Percentiles rank a stretch among this genome's conserved stretches.
Evolutionary conservation across 805 yeast genomes (phyloP).

Genomic region (Tetrapisispora iriomotensis): DNA sequence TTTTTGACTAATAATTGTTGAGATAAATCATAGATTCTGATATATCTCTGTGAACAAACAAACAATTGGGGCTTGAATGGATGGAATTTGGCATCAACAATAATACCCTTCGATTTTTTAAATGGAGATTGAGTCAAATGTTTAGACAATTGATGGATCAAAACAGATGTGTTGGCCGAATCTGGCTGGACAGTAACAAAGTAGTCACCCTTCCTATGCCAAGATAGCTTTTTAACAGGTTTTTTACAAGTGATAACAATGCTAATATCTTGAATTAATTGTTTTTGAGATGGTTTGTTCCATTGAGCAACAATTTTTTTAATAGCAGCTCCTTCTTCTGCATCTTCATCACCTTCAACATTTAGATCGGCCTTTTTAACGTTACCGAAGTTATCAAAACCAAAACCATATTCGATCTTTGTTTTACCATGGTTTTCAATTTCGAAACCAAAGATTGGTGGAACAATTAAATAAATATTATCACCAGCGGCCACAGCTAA

Average conservation of each 20-base stretch:
- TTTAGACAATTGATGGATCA: slow-evolving; percentile 89
- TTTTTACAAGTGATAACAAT: slow-evolving; percentile 58
- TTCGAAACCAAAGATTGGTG: slow-evolving; percentile 85
- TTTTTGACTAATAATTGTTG: slow-evolving; percentile 78
- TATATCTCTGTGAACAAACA: slow-evolving; percentile 88
- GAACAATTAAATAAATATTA: slow-evolving; percentile 65
- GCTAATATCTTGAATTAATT: slow-evolving; percentile 58
- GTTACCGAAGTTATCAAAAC: slow-evolving; percentile 59
- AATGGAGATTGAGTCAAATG: slow-evolving; percentile 95
- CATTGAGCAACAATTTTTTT: slow-evolving; percentile 63
- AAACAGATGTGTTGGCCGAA: slow-evolving; percentile 75
- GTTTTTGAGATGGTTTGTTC: slow-evolving; percentile 63
- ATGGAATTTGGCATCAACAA: slow-evolving; percentile 94
- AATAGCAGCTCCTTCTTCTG: slow-evolving; percentile 20
- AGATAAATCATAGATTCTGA: slow-evolving; percentile 82
- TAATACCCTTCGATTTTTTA: slow-evolving; percentile 82
- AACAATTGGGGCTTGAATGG: slow-evolving; percentile 90
- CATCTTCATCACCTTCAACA: slow-evolving; percentile 34
- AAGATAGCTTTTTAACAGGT: slow-evolving; percentile 69
- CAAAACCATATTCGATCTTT: slow-evolving; percentile 84
- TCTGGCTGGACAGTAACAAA: slow-evolving; percentile 96
- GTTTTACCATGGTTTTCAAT: slow-evolving; percentile 73
- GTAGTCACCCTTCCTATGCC: slow-evolving; percentile 98
- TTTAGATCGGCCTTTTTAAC: slow-evolving; percentile 35
- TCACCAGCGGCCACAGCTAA: slow-evolving; percentile 82